Evolutionary conservation across 352 stramenopile genomes (phyloP), one percentile per base, ranked within the genome.

Genomic region (Globisporangium ultimum): DNA sequence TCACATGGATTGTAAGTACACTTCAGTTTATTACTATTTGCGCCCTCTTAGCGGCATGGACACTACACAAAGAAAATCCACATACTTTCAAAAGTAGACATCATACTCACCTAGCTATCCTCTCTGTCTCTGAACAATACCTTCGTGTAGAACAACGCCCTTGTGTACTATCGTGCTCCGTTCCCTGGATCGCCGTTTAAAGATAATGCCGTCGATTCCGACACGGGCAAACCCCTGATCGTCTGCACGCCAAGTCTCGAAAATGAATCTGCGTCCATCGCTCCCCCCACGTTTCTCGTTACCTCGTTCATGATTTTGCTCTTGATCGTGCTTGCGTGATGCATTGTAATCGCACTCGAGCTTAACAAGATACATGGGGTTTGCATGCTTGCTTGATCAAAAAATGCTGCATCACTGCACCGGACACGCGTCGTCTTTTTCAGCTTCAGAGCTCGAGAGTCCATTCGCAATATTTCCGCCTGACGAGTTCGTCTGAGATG

Each of bases 191-290:
- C 84, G 24, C 85, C 86, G 7, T 95, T 95, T 61, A 78, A 78
- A 50, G 76, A 87, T 64, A 91, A 94, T 51, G 68, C 56, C 9
- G 82, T 91, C 12, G 73, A 92, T 53, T 58, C 77, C 6, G 71
- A 92, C 53, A 89, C 76, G 28, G 77, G 80, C 64, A 85, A 92
- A 41, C 78, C 84, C 8, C 20, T 94, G 5, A 66, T 87, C 14
- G 82, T 95, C 10, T 96, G 87, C 63, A 96, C 87, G 15, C 85
- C 86, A 8, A 93, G 81, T 48, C 76, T 96, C 34, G 76, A 90
- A 62, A 92, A 95, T 53, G 48, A 10, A 22, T n/a, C 34, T 18
- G 4, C n/a, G 17, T 24, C 22, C 58, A 52, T 21, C 43, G 22
- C 34, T n/a, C 41, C 11, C 41, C 28, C 2, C 48, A 62, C 21